Evolutionary conservation across 768 basidiomycete genomes (phyloP), one percentile per base, ranked within the genome.

Genomic region (Leccinellum rugosiceps): DNA sequence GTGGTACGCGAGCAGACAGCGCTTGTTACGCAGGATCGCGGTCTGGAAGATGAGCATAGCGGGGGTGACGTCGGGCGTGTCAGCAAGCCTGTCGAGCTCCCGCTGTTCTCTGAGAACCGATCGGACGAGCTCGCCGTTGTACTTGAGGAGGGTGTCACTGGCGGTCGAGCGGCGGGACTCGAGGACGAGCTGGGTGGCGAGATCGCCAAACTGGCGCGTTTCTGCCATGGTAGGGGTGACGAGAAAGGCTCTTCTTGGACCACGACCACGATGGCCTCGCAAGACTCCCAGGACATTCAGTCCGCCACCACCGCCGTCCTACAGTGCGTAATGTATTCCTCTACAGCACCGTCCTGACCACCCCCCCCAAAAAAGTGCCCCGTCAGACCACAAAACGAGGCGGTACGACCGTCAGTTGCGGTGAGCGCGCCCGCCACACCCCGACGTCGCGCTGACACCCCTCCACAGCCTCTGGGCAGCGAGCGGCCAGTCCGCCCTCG

Each of bases 401-500:
- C 83, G 92, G 47, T 99, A 98, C 69, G 96, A 99, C 74, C 86
- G 96, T 55, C 96, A 99, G 74, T 83, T 98, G 34, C 81, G 95
- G 93, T 93, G 58, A 43, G 81, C 65, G 21, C 49, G 19, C 44
- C 38, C 32, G 50, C 41, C 50, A 0, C 6, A 7, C 11, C 19
- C 9, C 28, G 26, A 6, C 4, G 30, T 6, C 25, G 7, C 9
- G 21, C 25, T 35, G 57, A 10, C 57, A 44, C 41, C 10, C 43
- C 15, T 35, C 19, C 30, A 4, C 65, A 92, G 93, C 23, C 78
- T 99, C 23, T 99, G 96, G 96, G 96, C 95, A 11, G 84, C 92
- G 2, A 84, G 89, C 1, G 97, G 96, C 5, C 96, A 99, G 72
- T 76, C 78, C 25, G 93, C 93, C 0, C 87, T 98, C 57, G 95